Evolutionary conservation across 352 stramenopile species (phyloP).

Genomic region (Achlya hypogyna): DNA sequence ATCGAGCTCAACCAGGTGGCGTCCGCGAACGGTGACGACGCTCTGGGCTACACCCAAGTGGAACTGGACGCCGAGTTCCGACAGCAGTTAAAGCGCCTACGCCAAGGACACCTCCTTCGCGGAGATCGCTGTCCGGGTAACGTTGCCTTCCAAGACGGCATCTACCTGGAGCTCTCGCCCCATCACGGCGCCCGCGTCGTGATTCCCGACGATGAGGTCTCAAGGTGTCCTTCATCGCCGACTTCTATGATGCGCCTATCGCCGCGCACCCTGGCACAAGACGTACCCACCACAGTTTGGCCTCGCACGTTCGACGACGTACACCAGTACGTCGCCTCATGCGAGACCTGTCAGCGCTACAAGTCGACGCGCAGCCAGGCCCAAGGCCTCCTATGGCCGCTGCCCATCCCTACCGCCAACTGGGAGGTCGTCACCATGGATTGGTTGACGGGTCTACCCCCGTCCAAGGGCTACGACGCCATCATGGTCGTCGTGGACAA

Average conservation of each 20-base stretch:
- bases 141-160: too few species aligned
- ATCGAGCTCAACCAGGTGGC: too few species aligned
- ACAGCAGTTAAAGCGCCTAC: too few species aligned
- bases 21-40: too few species aligned
- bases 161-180: too few species aligned
- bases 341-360: conserved; percentile 24
- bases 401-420: conserved; percentile 20
- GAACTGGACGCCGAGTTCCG: too few species aligned
- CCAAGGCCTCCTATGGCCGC: conserved; percentile 23
- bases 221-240: not conserved
- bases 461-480: conserved; percentile 21
- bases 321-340: conserved; percentile 21
- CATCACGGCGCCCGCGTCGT: too few species aligned
- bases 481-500: conserved; percentile 24
- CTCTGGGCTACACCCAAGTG: too few species aligned
- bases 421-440: conserved; percentile 28
- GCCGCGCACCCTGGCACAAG: not conserved
- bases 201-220: too few species aligned
- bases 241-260: not conserved
- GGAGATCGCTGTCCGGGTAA: too few species aligned
- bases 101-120: too few species aligned
- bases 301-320: conserved; percentile 12
- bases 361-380: conserved; percentile 23
- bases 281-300: not conserved
- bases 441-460: conserved; percentile 25